Conservation (phyloP, 352 stramenopile genomes). For the Phytophthora aleatoria region DNA sequence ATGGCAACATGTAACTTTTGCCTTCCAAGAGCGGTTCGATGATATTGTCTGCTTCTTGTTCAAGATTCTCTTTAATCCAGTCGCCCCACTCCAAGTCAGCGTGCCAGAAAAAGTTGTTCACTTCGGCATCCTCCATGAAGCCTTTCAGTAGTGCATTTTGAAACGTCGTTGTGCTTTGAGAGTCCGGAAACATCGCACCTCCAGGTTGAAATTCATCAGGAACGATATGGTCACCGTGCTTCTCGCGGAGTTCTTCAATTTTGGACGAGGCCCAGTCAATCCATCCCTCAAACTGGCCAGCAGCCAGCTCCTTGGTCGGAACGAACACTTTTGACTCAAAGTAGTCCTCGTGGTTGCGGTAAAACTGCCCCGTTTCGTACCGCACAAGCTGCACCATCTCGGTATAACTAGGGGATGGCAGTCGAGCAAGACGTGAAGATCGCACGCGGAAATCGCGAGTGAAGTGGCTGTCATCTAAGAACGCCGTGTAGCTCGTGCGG, state of each 20-base stretch:
- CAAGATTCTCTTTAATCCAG: constrained; percentile 57
- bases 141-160: constrained; percentile 51
- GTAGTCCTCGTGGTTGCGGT: constrained; percentile 80
- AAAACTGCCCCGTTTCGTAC: constrained; percentile 74
- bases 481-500: constrained; percentile 74
- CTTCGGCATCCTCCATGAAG: constrained; percentile 61
- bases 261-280: constrained; percentile 48
- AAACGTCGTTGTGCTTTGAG: constrained; percentile 48
- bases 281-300: constrained; percentile 51
- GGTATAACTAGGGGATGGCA: constrained; percentile 53
- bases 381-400: constrained; percentile 73
- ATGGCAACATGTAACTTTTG: constrained; percentile 66
- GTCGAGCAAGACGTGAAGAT: constrained; percentile 49
- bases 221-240: constrained; percentile 22
- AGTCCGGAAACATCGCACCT: constrained; percentile 52
- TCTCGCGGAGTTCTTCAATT: constrained; percentile 23
- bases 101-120: constrained; percentile 59
- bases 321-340: constrained; percentile 77
- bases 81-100: constrained; percentile 52
- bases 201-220: constrained; percentile 39
- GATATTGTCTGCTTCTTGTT: constrained; percentile 48
- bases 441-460: constrained; percentile 62
- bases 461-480: constrained; percentile 66
- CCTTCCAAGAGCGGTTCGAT: constrained; percentile 49
- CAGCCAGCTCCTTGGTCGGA: constrained; percentile 42